phyloP scores from a whole-genome alignment of 2,329 filamentous ascomycete genomes.

The Fusarium temperatum region DNA sequence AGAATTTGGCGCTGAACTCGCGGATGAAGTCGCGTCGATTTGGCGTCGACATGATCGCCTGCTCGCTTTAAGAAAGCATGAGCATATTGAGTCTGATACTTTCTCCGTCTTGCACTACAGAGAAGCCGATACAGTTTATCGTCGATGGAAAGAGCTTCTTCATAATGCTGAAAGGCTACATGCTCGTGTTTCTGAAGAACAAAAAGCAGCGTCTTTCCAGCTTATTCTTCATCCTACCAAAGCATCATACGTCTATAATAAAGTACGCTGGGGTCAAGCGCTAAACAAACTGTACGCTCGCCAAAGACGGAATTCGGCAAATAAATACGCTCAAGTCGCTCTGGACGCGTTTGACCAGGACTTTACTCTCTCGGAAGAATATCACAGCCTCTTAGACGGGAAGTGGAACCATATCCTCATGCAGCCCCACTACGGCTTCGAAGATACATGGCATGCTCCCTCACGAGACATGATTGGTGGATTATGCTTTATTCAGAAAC shows the following conservation, averaged over 20 bases:
- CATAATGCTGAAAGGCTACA: slow-evolving; percentile 54
- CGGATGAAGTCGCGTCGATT: slow-evolving; percentile 55
- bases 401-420: slow-evolving; percentile 67
- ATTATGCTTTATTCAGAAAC: slow-evolving; percentile 60
- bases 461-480: slow-evolving; percentile 65
- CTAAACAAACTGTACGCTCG: slow-evolving; percentile 61
- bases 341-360: slow-evolving; percentile 62
- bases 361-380: slow-evolving; percentile 58
- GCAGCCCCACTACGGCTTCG: slow-evolving; percentile 58
- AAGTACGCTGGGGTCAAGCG: slow-evolving; percentile 53
- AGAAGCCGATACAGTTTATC: slow-evolving; percentile 59
- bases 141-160: slow-evolving; percentile 60
- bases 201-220: slow-evolving; percentile 64
- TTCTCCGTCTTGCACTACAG: slow-evolving; percentile 67
- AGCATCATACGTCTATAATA: slow-evolving; percentile 60
- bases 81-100: slow-evolving; percentile 63
- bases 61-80: slow-evolving; percentile 62
- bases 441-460: slow-evolving; percentile 65
- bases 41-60: slow-evolving; percentile 59
- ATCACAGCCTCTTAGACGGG: slow-evolving; percentile 58
- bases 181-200: slow-evolving; percentile 48
- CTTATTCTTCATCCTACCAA: slow-evolving; percentile 66
- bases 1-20: slow-evolving; percentile 57
- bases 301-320: slow-evolving; percentile 64
- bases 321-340: slow-evolving; percentile 56